Conservation (phyloP, 805 yeast genomes). For the Candida xyloterini region DNA sequence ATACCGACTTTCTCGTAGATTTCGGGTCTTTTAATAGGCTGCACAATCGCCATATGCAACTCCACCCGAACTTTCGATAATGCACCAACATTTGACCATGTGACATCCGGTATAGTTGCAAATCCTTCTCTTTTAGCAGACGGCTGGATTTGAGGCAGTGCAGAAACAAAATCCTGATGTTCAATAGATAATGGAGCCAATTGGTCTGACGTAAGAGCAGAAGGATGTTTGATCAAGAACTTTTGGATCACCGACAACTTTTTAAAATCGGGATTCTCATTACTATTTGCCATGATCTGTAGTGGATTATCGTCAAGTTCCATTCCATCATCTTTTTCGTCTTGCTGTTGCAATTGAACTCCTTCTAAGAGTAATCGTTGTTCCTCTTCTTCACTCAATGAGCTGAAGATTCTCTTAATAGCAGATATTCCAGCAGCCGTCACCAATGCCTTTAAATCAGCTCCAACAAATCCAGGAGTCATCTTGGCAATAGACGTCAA, state of each 20-base stretch:
- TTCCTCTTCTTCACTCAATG: slow-evolving; percentile 44
- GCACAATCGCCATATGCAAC: slow-evolving; percentile 95
- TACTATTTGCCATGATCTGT: slow-evolving; percentile 1
- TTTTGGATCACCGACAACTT: slow-evolving; percentile 60
- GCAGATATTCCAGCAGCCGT: slow-evolving; percentile 96
- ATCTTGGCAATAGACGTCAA: slow-evolving; percentile 73
- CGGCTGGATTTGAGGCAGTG: slow-evolving; percentile 92
- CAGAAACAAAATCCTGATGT: slow-evolving; percentile 75
- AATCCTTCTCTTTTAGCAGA: slow-evolving; percentile 98
- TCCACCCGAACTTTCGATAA: slow-evolving; percentile 76
- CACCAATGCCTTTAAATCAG: slow-evolving; percentile 89
- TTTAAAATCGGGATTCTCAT: slow-evolving; percentile 8
- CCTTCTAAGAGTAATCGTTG: slow-evolving; percentile 20
- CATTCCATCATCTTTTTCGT: slow-evolving; percentile 22
- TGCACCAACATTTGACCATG: slow-evolving; percentile 96
- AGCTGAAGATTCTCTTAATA: slow-evolving; percentile 82
- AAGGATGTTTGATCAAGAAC: slow-evolving; percentile 72
- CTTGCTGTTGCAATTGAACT: slow-evolving; percentile 10
- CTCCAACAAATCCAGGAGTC: slow-evolving; percentile 98
- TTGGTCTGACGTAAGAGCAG: slow-evolving; percentile 73
- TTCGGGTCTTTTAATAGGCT: slow-evolving; percentile 92
- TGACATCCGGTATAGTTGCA: slow-evolving; percentile 96
- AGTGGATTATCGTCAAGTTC: slow-evolving; percentile 20
- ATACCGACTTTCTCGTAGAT: slow-evolving; percentile 88
- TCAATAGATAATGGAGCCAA: slow-evolving; percentile 72